A percentile compares a stretch with the other conserved stretches of the same genome.
Conservation (phyloP, 371 early-diverging fungal species). For the Batkoa obscura region DNA sequence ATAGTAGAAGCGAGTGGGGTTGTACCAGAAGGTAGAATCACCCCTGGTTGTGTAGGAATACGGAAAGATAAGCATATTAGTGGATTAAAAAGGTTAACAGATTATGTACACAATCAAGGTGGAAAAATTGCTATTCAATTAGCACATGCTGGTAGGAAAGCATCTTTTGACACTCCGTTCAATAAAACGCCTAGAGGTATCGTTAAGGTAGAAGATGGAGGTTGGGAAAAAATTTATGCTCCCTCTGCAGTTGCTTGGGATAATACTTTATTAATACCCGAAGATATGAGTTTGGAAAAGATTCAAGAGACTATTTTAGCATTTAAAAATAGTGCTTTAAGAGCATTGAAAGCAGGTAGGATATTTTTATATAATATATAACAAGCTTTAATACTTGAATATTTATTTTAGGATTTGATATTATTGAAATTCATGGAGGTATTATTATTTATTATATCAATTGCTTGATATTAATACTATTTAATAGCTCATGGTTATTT, state of each 20-base stretch:
- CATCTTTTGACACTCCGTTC: not conserved
- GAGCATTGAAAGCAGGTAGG: constrained; percentile 41
- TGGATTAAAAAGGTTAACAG: constrained; percentile 30
- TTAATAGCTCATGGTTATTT: constrained; percentile 43
- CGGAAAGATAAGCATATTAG: constrained; percentile 58
- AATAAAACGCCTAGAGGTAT: not conserved
- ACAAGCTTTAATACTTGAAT: not conserved
- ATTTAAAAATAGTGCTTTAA: constrained; percentile 48
- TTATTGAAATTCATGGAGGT: constrained; percentile 55
- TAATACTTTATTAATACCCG: constrained; percentile 23
- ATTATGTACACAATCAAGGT: constrained; percentile 39
- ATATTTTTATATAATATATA: not conserved
- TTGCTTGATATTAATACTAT: not conserved
- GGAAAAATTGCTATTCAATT: constrained; percentile 51
- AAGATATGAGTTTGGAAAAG: constrained; percentile 34
- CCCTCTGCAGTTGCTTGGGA: constrained; percentile 39
- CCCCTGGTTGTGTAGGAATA: constrained; percentile 51
- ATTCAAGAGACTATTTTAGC: constrained; percentile 32
- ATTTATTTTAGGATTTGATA: constrained; percentile 36
- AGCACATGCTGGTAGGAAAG: constrained; percentile 65
- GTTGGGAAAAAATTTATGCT: constrained; percentile 57
- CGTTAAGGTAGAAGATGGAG: constrained; percentile 23
- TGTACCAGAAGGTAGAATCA: constrained; percentile 48
- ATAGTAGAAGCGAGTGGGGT: constrained; percentile 69
- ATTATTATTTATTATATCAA: not conserved